Conservation (phyloP, 768 basidiomycete species). For the Tricholoma flavovirens region DNA sequence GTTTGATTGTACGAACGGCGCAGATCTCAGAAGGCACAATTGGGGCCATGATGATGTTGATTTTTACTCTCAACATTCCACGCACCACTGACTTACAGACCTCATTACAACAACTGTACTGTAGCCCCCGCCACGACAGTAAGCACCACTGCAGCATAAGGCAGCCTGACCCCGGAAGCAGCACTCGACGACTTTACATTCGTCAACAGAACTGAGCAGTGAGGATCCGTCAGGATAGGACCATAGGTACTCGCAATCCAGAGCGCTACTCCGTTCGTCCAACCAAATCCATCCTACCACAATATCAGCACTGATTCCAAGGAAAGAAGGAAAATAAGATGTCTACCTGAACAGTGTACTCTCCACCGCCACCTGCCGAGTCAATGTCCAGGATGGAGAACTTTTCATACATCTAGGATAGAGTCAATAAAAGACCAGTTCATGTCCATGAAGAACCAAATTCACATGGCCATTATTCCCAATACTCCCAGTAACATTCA, state of each 20-base stretch:
- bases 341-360: slow-evolving; percentile 78
- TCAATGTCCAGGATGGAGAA: slow-evolving; percentile 77
- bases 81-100: no score
- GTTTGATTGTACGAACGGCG: no score
- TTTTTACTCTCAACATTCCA: no score
- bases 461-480: slow-evolving; percentile 71
- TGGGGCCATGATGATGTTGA: no score
- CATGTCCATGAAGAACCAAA: slow-evolving; percentile 4
- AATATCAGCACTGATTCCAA: background rate
- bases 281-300: slow-evolving; percentile 69
- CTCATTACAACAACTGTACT: background rate
- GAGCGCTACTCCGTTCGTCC: slow-evolving; percentile 81
- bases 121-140: background rate
- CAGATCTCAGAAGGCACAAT: no score
- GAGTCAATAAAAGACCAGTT: background rate
- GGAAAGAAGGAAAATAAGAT: background rate
- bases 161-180: background rate
- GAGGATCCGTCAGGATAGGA: slow-evolving; percentile 47
- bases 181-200: background rate
- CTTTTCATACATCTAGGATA: slow-evolving; percentile 76
- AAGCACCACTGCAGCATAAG: background rate
- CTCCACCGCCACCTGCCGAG: slow-evolving; percentile 75
- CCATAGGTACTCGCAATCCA: slow-evolving; percentile 73
- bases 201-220: slow-evolving; percentile 48
- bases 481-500: slow-evolving; percentile 62